Conservation (phyloP, 2,329 filamentous ascomycete species). For the Ilyonectria destructans region DNA sequence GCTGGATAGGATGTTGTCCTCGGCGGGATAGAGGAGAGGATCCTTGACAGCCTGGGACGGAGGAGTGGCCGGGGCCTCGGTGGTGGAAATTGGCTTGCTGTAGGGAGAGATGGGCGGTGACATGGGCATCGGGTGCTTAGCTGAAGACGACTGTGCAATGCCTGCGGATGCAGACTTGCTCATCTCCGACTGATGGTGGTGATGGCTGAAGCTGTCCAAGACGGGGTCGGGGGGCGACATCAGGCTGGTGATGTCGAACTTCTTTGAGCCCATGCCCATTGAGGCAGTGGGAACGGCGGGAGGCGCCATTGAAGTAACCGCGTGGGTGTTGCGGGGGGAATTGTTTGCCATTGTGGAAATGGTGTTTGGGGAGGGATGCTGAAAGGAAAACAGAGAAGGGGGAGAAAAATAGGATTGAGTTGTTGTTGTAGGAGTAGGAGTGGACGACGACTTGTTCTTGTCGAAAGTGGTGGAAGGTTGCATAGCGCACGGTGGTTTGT, state of each 20-base stretch:
- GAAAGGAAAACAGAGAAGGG: constrained; percentile 32
- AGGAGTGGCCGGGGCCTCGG: constrained; percentile 50
- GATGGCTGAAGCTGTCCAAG: constrained; percentile 67
- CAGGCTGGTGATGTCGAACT: constrained; percentile 68
- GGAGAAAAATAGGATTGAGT: constrained; percentile 35
- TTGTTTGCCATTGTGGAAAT: constrained; percentile 48
- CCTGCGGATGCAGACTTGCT: constrained; percentile 38
- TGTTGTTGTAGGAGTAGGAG: constrained; percentile 31
- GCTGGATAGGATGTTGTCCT: constrained; percentile 59
- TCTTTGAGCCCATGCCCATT: constrained; percentile 53
- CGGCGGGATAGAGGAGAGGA: constrained; percentile 71
- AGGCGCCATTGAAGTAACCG: constrained; percentile 50
- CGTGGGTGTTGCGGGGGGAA: constrained; percentile 39
- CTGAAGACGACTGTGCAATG: constrained; percentile 48
- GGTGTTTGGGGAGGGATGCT: constrained; percentile 34
- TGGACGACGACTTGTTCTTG: constrained; percentile 43
- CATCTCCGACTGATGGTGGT: constrained; percentile 31
- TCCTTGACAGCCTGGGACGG: constrained; percentile 60
- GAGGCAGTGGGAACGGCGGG: constrained; percentile 46
- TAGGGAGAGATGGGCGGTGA: constrained; percentile 73
- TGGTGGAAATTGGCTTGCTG: constrained; percentile 58
- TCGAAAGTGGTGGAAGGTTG: constrained; percentile 54
- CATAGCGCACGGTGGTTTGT: constrained; percentile 54
- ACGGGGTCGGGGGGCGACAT: constrained; percentile 76
- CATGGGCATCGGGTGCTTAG: constrained; percentile 60